Evolutionary conservation across 2,329 filamentous ascomycete species (phyloP), one percentile per base, ranked within the genome.

Genomic region (Thelonectria discophora): DNA sequence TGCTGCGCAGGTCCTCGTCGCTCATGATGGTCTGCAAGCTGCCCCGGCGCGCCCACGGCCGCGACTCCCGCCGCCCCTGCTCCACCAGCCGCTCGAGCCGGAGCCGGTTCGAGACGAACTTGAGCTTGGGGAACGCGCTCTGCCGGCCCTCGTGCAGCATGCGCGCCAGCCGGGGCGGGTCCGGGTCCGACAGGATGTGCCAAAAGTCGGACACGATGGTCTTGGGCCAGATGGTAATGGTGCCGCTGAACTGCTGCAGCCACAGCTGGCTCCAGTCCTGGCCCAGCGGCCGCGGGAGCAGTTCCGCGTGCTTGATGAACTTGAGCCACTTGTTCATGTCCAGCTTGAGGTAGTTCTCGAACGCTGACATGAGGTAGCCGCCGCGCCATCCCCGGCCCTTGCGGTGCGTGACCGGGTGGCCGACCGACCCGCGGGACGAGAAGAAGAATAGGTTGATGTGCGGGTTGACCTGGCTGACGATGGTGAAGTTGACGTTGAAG

Each of bases 371-470:
- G 13, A 99, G 84, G 78, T 97, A 99, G 1, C 95, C 95, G 40
- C 95, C 95, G 55, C 95, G 90, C 95, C 95, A 99, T 58, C 95
- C 95, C 48, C 93, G 90, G 5, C 95, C 95, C 69, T 90, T 90
- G 56, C 95, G 91, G 77, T 99, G 95, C 0, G 94, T 97, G 17
- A 98, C 95, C 10, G 95, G 95, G 54, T 92, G 89, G 5, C 95
- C 95, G 10, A 98, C 94, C 0, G 91, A 90, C 12, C 95, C 95
- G 32, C 95, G 87, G 1, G 94, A 97, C 30, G 91, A 95, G 82
- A 98, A 99, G 85, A 99, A 98, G 84, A 99, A 99, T 27, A 98
- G 88, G 72, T 97, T 98, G 77, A 99, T 94, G 76, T 99, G 95
- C 2, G 95, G 95, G 76, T 99, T 99, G 50, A 97, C 94, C 79